These are phyloP conservation scores for Candida chauliodis DNA, from an alignment of 805 yeast genomes.

Conservation along the genomic window DNA sequence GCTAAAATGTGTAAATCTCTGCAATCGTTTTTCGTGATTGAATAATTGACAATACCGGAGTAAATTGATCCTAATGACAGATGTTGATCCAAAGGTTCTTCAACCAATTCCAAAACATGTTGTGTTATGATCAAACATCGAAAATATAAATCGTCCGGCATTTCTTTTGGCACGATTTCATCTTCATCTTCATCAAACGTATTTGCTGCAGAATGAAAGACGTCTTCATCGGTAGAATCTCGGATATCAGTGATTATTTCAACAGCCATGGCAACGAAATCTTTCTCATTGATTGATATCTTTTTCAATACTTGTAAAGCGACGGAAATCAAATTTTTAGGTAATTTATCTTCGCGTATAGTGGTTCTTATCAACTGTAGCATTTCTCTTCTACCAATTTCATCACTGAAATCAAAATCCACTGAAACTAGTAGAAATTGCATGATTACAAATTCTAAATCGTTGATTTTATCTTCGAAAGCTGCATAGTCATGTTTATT, in stretches of 20 bases:
- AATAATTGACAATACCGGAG: conserved; percentile 75
- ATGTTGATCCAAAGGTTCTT: conserved; percentile 62
- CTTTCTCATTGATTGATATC: conserved; percentile 74
- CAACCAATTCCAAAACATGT: conserved; percentile 63
- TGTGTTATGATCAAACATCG: conserved; percentile 69
- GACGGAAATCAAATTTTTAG: conserved; percentile 51
- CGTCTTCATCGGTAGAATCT: conserved; percentile 56
- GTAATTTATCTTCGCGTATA: conserved; percentile 53
- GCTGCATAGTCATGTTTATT: conserved; percentile 21
- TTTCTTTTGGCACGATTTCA: conserved; percentile 25
- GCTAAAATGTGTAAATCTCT: conserved; percentile 61
- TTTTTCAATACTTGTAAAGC: conserved; percentile 65
- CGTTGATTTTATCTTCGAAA: conserved; percentile 46
- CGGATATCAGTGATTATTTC: conserved; percentile 83
- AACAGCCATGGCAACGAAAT: conserved; percentile 78
- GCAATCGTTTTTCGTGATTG: conserved; percentile 50
- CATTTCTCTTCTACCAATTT: conserved; percentile 81
- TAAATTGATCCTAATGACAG: conserved; percentile 64
- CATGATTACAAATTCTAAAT: conserved; percentile 67
- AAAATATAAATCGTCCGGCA: conserved; percentile 44
- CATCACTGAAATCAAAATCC: conserved; percentile 83
- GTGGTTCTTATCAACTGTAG: conserved; percentile 46
- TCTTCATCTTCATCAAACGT: conserved; percentile 21
- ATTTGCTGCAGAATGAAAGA: conserved; percentile 46
- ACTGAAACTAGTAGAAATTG: conserved; percentile 68